phyloP scores from a whole-genome alignment of 208 protist genomes.

The Entamoeba invadens region DNA sequence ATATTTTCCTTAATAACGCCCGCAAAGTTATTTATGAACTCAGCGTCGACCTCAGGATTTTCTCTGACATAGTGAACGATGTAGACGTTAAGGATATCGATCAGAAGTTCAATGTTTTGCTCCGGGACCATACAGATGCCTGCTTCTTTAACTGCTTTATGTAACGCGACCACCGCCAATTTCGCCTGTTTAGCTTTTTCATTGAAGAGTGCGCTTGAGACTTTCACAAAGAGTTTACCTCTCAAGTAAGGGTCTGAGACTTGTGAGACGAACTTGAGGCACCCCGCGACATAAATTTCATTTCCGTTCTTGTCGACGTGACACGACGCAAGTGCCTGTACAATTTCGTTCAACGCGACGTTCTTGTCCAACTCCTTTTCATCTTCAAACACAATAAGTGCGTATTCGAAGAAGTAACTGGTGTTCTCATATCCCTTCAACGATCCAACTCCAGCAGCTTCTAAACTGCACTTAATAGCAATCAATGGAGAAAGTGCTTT shows the following conservation, averaged over 20 bases:
- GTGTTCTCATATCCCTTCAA: background rate
- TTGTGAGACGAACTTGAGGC: background rate
- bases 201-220: background rate
- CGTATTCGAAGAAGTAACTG: background rate
- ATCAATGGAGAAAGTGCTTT: background rate
- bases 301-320: background rate
- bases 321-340: background rate
- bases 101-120: background rate
- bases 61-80: background rate
- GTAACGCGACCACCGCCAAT: background rate
- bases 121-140: background rate
- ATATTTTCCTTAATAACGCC: background rate
- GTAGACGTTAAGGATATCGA: background rate
- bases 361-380: background rate
- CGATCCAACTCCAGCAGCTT: background rate
- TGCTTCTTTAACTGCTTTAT: slow-evolving; percentile 1
- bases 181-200: background rate
- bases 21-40: background rate
- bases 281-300: background rate
- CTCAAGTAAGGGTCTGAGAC: background rate
- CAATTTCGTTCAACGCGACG: background rate
- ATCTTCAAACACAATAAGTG: background rate
- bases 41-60: background rate
- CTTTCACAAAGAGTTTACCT: background rate
- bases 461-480: background rate